Base-by-base conservation (phyloP, 768 basidiomycete genomes). In the Pleurotus djamor region DNA sequence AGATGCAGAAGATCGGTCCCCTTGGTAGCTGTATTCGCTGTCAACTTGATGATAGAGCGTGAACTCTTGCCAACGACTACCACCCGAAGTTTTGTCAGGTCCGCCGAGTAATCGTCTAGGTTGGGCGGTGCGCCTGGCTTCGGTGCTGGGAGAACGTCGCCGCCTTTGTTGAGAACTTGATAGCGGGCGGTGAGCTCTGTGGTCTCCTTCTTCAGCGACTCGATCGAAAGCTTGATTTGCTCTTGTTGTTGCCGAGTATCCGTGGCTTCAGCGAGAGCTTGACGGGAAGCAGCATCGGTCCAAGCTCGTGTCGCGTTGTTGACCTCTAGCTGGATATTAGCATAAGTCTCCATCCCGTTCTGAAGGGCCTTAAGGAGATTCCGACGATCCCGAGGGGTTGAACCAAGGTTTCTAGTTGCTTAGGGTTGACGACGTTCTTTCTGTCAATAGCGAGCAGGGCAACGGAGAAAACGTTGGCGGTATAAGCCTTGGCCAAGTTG, bases 51-150 rank as follows among this genome's bases (percentile, higher is more conserved):
- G 64, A 28, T 34, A 60, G 38, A 69, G 47, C 1, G 51, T 45
- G 14, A 69, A 57, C 33, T 65, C 60, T 38, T 67, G 66, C 68
- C 68, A 69, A 10, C 68, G 65, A 48, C 66, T 67, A 4, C 68
- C 68, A 6, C 68, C 67, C 2, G 68, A 65, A 3, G 57, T 59
- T 9, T 10, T 52, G 7, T 65, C 62, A 33, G 49, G 21, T 9
- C 38, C 38, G n/a, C 38, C 38, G 38, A 34, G 65, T 59, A 59
- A 56, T 35, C 16, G 36, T 48, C 34, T 14, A 48, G 47, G 13
- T 48, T 59, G 21, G 21, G 21, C 55, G 43, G 43, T 4, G 16
- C 7, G 6, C 37, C 13, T 28, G 44, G 9, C 32, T 13, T 21
- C 44, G 16, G 57, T 37, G 57, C 45, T 13, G 59, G 61, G 33